Conservation (phyloP, 1,284 basidiomycete genomes). For the Rhodotorula glutinis region DNA sequence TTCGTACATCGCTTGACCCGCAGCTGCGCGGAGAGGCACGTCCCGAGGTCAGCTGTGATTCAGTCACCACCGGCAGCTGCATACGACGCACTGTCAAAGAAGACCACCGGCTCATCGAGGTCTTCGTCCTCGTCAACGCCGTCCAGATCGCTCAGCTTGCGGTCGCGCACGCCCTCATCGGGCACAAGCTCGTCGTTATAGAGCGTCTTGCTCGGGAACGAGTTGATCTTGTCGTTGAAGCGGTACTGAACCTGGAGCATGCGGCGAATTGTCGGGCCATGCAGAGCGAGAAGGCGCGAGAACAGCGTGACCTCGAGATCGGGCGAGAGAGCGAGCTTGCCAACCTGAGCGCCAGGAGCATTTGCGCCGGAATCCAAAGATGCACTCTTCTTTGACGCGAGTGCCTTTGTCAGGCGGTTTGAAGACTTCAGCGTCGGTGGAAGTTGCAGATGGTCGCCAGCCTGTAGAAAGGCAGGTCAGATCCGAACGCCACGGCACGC, state of each 20-base stretch:
- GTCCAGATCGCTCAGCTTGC: constrained; percentile 67
- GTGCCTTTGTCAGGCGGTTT: constrained; percentile 10
- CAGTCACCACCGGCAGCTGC: too few relatives aligned
- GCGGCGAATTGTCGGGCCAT: constrained; percentile 75
- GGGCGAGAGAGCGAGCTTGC: constrained; percentile 54
- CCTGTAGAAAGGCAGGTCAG: too few relatives aligned
- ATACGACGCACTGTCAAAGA: constrained; percentile 77
- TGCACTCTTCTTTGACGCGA: not conserved
- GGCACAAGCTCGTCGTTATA: constrained; percentile 73
- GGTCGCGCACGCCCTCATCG: constrained; percentile 65
- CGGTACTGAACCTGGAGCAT: constrained; percentile 67
- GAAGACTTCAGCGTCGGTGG: constrained; percentile 83
- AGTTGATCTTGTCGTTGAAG: constrained; percentile 53
- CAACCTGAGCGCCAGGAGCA: constrained; percentile 57
- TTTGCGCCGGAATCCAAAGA: constrained; percentile 62
- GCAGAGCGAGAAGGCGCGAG: constrained; percentile 81
- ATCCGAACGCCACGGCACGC: too few relatives aligned
- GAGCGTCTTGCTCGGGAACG: constrained; percentile 78
- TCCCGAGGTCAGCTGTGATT: too few relatives aligned
- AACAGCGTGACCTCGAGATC: constrained; percentile 87
- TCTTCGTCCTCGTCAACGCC: constrained; percentile 65
- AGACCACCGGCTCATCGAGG: constrained; percentile 74
- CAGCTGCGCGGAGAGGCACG: too few relatives aligned
- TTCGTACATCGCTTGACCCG: constrained; percentile 88
- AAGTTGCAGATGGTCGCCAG: constrained; percentile 56